Evolutionary conservation across 331 rosid species (phyloP).

Genomic region (Malus hybrid): DNA sequence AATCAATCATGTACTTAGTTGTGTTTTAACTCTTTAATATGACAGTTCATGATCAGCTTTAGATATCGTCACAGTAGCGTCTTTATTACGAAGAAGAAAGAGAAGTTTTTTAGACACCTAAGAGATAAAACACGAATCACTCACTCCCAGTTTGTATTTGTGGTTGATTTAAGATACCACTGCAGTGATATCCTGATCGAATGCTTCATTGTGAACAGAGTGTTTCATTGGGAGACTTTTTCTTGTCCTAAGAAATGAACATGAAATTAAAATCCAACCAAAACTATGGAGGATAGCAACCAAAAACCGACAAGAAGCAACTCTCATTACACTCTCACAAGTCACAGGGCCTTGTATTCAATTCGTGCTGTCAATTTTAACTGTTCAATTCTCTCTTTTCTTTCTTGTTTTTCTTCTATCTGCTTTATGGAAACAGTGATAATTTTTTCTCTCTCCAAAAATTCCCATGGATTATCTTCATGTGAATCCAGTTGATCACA

Average conservation of each 20-base stretch:
- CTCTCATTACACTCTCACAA: background rate
- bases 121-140: background rate
- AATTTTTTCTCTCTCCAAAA: background rate
- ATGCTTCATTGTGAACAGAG: background rate
- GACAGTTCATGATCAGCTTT: accelerated
- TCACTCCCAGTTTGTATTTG: accelerated
- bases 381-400: background rate
- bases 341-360: background rate
- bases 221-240: background rate
- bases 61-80: accelerated
- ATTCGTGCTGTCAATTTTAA: background rate
- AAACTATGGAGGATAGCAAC: background rate
- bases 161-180: too few relatives aligned
- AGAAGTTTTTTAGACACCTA: accelerated
- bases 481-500: background rate
- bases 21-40: too few relatives aligned
- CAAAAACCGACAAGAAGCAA: slow-evolving; percentile 27
- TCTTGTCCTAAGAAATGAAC: background rate
- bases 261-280: background rate
- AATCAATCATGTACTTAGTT: background rate
- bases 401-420: background rate
- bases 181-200: too few relatives aligned
- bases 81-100: accelerated
- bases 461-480: background rate
- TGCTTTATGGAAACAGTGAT: slow-evolving; percentile 1